Evolutionary conservation across 768 basidiomycete species (phyloP).

Genomic region (Pholiota microspora): DNA sequence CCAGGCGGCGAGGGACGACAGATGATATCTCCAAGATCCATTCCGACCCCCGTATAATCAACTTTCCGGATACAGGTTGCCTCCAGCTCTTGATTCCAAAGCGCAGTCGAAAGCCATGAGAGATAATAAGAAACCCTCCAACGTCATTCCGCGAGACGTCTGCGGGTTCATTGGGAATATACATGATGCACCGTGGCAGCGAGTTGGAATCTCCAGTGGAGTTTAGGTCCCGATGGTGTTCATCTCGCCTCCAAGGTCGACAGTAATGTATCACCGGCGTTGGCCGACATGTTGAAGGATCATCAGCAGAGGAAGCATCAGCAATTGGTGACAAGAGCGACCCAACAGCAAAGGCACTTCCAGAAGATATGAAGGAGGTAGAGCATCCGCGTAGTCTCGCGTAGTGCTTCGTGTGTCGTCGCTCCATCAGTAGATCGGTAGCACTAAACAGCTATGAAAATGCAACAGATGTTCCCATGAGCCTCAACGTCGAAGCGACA

Average conservation of each 20-base stretch:
- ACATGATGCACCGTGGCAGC: background rate
- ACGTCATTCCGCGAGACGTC: background rate
- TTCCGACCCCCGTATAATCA: background rate
- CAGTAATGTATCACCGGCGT: background rate
- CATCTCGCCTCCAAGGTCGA: background rate
- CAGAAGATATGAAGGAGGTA: background rate
- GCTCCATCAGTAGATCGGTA: constrained; percentile 1
- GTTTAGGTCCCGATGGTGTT: background rate
- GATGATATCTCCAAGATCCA: background rate
- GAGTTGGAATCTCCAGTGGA: background rate
- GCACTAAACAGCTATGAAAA: background rate
- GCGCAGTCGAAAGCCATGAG: background rate
- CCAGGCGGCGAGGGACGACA: background rate
- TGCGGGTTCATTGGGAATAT: background rate
- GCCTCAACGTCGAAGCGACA: background rate
- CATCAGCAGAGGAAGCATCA: background rate
- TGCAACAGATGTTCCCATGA: constrained; percentile 2
- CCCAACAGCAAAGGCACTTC: background rate
- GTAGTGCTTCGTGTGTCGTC: background rate
- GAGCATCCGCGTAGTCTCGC: background rate
- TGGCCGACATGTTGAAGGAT: background rate
- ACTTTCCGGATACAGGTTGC: background rate
- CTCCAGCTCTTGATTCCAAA: background rate
- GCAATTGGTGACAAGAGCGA: background rate
- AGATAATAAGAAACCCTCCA: background rate